Percentiles rank a stretch among this genome's conserved stretches.
phyloP scores from a whole-genome alignment of 345 rosid genomes.

The Dovyalis caffra region DNA sequence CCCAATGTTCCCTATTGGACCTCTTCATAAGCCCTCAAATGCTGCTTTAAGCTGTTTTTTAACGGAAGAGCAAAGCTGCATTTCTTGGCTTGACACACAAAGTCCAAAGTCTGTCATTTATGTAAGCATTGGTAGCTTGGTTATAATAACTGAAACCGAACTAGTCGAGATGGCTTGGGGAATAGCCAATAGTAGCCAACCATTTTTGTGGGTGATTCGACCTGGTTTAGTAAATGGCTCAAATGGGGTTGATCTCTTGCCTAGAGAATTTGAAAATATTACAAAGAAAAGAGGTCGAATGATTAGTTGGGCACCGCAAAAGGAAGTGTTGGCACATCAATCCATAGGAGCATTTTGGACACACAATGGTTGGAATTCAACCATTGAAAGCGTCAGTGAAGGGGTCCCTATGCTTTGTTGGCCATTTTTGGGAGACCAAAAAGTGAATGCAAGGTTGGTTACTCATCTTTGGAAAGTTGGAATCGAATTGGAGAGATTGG shows the following conservation, averaged over 20 bases:
- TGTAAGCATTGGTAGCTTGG: constrained; percentile 16
- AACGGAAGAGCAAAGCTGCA: constrained; percentile 12
- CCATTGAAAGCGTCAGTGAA: constrained; percentile 36
- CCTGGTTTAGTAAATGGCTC: constrained; percentile 27
- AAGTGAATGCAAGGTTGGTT: constrained; percentile 26
- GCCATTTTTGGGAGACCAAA: constrained; percentile 21
- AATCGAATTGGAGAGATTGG: constrained; percentile 26
- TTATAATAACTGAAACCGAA: neutral
- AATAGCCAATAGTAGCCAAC: constrained; percentile 24
- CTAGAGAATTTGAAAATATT: constrained; percentile 11
- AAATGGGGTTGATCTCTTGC: constrained; percentile 19
- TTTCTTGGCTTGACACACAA: constrained; percentile 20
- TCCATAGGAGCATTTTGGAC: constrained; percentile 39
- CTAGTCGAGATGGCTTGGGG: constrained; percentile 26
- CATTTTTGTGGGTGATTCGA: constrained; percentile 37
- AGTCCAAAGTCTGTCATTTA: constrained; percentile 12
- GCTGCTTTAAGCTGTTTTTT: neutral
- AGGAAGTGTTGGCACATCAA: constrained; percentile 32
- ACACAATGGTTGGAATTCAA: constrained; percentile 49
- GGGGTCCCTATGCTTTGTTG: constrained; percentile 41
- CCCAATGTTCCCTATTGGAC: constrained; percentile 21
- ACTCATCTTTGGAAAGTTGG: constrained; percentile 35
- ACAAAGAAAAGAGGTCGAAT: constrained; percentile 20
- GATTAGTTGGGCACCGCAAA: constrained; percentile 45
- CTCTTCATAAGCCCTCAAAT: constrained; percentile 4